These are phyloP conservation scores for Nicotiana tomentosiformis DNA, from an alignment of 257 asterid species.

Conservation along the genomic window DNA sequence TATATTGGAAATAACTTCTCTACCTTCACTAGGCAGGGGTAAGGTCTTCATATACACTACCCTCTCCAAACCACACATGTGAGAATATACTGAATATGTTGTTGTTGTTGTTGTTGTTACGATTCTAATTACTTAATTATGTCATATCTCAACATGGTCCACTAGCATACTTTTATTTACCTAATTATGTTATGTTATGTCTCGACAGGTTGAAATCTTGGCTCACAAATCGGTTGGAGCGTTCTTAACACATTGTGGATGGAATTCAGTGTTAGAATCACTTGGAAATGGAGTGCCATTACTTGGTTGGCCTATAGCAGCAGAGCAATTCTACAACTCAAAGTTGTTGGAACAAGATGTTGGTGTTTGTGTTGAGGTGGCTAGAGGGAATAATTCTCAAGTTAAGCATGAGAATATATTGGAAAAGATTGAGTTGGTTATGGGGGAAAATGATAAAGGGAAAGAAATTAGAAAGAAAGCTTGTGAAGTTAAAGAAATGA, in stretches of 20 bases:
- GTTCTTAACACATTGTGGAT: conserved; percentile 49
- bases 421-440: conserved; percentile 37
- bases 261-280: conserved; percentile 61
- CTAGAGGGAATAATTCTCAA: conserved; percentile 42
- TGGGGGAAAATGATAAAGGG: conserved; percentile 31
- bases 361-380: conserved; percentile 52
- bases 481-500: conserved; percentile 23
- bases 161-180: no score
- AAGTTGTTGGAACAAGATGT: conserved; percentile 37
- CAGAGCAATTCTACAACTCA: conserved; percentile 55
- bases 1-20: no score
- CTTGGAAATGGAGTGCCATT: conserved; percentile 42
- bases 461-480: conserved; percentile 29
- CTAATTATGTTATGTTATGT: no score
- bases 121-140: no score
- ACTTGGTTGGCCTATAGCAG: conserved; percentile 57
- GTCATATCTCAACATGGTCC: no score
- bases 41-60: no score
- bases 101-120: no score
- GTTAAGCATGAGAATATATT: conserved; percentile 36
- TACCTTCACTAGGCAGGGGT: no score
- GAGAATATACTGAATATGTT: no score
- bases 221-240: conserved; percentile 37
- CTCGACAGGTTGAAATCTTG: conserved; percentile 36
- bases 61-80: no score